Conservation (phyloP, 495 filamentous ascomycete species). For the Tuber melanosporum region DNA sequence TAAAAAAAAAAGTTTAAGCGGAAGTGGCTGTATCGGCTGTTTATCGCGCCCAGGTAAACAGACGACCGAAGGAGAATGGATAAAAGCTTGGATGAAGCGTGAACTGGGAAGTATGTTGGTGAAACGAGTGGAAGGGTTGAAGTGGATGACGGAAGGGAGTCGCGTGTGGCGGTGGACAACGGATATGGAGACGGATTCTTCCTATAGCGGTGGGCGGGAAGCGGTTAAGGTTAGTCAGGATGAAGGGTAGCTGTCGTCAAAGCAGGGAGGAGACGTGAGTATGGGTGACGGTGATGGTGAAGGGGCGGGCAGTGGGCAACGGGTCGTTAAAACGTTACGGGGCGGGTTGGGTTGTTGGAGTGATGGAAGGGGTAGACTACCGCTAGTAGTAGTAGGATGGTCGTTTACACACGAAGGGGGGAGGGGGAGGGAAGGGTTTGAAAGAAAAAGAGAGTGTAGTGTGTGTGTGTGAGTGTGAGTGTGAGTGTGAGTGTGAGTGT, state of each 20-base stretch:
- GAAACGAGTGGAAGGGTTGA: slow-evolving; percentile 1
- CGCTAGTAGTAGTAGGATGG: background rate
- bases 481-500: slow-evolving; percentile 16
- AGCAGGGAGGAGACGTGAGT: background rate
- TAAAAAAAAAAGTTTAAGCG: background rate
- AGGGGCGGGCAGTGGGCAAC: background rate
- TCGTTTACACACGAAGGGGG: slow-evolving; percentile 1
- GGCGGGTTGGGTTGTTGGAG: background rate
- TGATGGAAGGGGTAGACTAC: background rate
- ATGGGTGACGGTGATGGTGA: background rate
- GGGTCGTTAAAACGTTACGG: background rate
- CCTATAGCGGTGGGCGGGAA: background rate
- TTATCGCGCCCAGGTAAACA: background rate
- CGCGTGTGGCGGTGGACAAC: background rate
- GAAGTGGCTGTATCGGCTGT: background rate
- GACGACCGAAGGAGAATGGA: background rate
- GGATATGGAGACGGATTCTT: background rate
- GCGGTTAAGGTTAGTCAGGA: background rate
- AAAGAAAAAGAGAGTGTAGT: slow-evolving; percentile 2
- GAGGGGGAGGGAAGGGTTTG: slow-evolving; percentile 1
- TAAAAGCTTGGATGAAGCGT: background rate
- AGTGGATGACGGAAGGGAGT: background rate
- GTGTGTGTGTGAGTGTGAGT: slow-evolving; percentile 19
- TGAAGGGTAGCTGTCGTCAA: background rate
- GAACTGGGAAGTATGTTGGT: background rate